phyloP scores from a whole-genome alignment of 2,329 filamentous ascomycete species.

The Fusarium nanum region DNA sequence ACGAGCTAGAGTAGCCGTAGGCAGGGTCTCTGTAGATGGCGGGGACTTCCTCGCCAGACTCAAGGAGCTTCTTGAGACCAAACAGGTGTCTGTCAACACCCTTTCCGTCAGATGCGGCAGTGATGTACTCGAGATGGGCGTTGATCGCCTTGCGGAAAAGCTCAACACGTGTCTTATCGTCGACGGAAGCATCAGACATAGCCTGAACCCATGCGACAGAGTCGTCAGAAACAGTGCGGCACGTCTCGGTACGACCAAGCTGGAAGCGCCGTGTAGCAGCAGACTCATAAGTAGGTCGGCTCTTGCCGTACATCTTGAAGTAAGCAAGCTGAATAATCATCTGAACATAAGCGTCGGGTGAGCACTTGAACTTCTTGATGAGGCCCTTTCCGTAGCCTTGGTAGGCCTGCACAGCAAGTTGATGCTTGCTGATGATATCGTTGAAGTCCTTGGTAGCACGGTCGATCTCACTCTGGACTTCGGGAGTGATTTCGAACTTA shows the following conservation, averaged over 20 bases:
- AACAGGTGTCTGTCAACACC: conserved; percentile 98
- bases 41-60: conserved; percentile 83
- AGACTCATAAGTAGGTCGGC: conserved; percentile 96
- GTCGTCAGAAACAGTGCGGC: conserved; percentile 90
- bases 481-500: conserved; percentile 80
- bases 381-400: conserved; percentile 97
- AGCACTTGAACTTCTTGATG: conserved; percentile 99
- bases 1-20: conserved; percentile 83
- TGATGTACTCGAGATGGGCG: conserved; percentile 90
- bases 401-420: conserved; percentile 93
- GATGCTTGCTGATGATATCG: conserved; percentile 84
- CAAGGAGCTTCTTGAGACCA: conserved; percentile 90
- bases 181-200: conserved; percentile 76
- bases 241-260: conserved; percentile 95
- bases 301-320: conserved; percentile 99
- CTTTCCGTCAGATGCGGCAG: conserved; percentile 87
- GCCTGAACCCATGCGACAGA: conserved; percentile 89
- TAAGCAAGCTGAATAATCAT: conserved; percentile 99
- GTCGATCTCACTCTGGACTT: conserved; percentile 81
- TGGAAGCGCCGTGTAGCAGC: conserved; percentile 96
- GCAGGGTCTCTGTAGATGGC: conserved; percentile 88
- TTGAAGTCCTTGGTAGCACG: conserved; percentile 83
- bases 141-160: conserved; percentile 85
- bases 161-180: conserved; percentile 73
- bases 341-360: conserved; percentile 96